Conservation (phyloP, 139 green algal genomes). For the Desmodesmus armatus region DNA sequence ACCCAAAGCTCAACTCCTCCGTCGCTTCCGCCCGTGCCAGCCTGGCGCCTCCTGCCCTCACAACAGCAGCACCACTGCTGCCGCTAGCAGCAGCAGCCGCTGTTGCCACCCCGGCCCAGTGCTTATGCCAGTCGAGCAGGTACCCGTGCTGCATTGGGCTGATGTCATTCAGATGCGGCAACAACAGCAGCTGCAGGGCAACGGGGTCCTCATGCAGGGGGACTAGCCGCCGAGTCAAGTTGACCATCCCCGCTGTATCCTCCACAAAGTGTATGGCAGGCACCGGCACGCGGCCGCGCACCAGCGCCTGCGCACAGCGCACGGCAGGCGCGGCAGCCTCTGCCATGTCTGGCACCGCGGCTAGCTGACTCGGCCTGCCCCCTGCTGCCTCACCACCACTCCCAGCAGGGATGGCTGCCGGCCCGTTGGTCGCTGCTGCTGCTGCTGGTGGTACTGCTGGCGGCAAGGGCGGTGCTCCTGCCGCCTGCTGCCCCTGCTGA, state of each 20-base stretch:
- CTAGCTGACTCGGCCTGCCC: background rate
- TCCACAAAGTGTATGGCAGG: conserved; percentile 16
- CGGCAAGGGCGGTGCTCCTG: background rate
- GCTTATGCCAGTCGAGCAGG: conserved; percentile 32
- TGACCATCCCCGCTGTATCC: conserved; percentile 4
- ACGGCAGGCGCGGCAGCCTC: conserved; percentile 27
- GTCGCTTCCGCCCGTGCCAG: background rate
- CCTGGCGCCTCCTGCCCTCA: background rate
- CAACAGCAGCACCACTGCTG: background rate
- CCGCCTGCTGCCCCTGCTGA: background rate
- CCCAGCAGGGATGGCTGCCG: too few species aligned
- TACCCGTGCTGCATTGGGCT: conserved; percentile 24
- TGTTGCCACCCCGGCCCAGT: conserved; percentile 19
- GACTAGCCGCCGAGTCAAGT: background rate
- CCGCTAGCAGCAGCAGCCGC: background rate
- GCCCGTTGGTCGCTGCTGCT: conserved; percentile 6
- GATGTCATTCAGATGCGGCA: conserved; percentile 26
- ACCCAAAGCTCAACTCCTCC: conserved; percentile 20
- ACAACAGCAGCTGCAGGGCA: conserved; percentile 30
- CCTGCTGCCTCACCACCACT: background rate
- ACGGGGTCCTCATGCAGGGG: conserved; percentile 28
- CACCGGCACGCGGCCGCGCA: conserved; percentile 31
- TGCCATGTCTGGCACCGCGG: conserved; percentile 12
- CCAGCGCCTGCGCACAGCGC: conserved; percentile 4
- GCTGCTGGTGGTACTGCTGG: background rate